These are phyloP conservation scores for Bretziella fagacearum DNA, from an alignment of 2,329 filamentous ascomycete genomes.

Conservation along the genomic window DNA sequence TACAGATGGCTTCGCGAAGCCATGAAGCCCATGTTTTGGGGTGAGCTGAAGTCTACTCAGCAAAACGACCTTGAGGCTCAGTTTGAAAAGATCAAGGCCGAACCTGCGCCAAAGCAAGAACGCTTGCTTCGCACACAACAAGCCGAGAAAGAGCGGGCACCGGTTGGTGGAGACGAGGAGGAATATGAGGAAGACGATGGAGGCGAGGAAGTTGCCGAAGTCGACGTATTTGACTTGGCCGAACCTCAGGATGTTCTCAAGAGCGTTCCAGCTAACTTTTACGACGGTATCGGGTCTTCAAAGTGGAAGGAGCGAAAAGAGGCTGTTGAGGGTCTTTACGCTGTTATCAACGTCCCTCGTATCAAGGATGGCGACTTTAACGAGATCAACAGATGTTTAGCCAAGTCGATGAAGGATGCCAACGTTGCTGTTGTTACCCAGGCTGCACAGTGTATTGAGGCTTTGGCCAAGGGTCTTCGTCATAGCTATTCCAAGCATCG, in stretches of 20 bases:
- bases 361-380: conserved; percentile 85
- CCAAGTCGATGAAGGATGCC: conserved; percentile 97
- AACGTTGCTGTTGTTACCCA: conserved; percentile 90
- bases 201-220: conserved; percentile 48
- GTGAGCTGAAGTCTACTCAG: conserved; percentile 84
- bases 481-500: conserved; percentile 67
- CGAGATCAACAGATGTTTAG: conserved; percentile 66
- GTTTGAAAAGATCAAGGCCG: conserved; percentile 84
- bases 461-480: conserved; percentile 70
- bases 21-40: conserved; percentile 97
- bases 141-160: conserved; percentile 57
- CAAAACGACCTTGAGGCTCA: conserved; percentile 85
- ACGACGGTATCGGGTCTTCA: conserved; percentile 67
- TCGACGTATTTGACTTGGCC: conserved; percentile 66
- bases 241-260: conserved; percentile 76
- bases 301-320: conserved; percentile 99
- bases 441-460: conserved; percentile 82
- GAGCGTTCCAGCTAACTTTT: conserved; percentile 67
- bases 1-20: conserved; percentile 95
- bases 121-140: conserved; percentile 78
- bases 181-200: conserved; percentile 29
- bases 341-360: conserved; percentile 62
- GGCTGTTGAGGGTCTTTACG: conserved; percentile 65
- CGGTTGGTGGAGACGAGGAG: conserved; percentile 40
- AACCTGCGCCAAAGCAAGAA: conserved; percentile 77